A percentile compares a stretch with the other conserved stretches of the same genome.
Evolutionary conservation across 1,139 yeast genomes (phyloP).

Genomic region (Hemisphaericaspora xylofermentans): DNA sequence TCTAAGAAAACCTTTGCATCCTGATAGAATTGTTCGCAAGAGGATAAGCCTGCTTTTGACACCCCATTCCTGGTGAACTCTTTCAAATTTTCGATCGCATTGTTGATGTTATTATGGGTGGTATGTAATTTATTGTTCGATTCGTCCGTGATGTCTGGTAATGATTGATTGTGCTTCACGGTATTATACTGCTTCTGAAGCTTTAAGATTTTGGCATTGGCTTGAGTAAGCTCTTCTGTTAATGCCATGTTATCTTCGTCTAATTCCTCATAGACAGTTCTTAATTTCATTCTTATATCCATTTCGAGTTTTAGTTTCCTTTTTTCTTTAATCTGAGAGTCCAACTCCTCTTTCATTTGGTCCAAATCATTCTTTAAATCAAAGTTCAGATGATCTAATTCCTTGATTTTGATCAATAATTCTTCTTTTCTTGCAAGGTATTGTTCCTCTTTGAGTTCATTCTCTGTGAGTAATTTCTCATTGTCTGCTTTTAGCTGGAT

Average conservation of each 20-base stretch:
- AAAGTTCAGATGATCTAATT: conserved; percentile 7
- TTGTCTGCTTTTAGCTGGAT: not conserved
- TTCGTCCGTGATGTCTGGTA: not conserved
- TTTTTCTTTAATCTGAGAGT: conserved; percentile 5
- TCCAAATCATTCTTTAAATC: not conserved
- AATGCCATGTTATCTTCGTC: conserved; percentile 6
- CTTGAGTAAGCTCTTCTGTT: conserved; percentile 8
- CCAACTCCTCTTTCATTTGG: conserved; percentile 6
- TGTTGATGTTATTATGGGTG: conserved; percentile 11
- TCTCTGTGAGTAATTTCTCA: not conserved
- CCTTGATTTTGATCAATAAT: conserved; percentile 1
- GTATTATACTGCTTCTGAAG: conserved; percentile 1
- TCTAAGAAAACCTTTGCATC: conserved; percentile 5
- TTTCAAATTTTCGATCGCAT: conserved; percentile 1
- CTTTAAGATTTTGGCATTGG: conserved; percentile 8
- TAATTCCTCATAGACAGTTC: conserved; percentile 3
- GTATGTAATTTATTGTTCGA: conserved; percentile 5
- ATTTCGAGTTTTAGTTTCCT: conserved; percentile 8
- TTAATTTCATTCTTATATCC: conserved; percentile 11
- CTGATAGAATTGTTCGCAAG: conserved; percentile 1
- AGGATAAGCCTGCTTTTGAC: not conserved
- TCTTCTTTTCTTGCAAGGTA: not conserved
- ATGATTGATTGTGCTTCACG: not conserved
- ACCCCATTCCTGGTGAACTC: not conserved
- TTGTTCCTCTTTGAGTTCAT: not conserved